These are phyloP conservation scores for Pseudoscleropodium purum DNA, from an alignment of 225 moss, liverwort and hornwort genomes.

Conservation along the genomic window DNA sequence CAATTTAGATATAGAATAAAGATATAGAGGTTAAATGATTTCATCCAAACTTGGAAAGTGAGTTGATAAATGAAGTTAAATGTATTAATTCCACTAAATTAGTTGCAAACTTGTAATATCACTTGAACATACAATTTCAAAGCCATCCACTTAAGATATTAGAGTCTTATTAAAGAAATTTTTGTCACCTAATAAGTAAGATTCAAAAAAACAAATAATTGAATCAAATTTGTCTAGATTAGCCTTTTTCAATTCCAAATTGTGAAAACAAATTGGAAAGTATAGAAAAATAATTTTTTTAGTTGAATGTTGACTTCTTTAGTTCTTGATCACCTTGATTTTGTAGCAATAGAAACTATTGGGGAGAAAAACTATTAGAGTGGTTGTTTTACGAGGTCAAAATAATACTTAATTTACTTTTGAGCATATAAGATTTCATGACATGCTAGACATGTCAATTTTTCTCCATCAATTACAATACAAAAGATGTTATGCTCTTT, in stretches of 20 bases:
- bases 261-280: not conserved
- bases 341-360: not conserved
- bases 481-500: not conserved
- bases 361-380: not conserved
- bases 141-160: fast-evolving
- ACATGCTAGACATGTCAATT: fast-evolving
- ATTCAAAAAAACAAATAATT: not conserved
- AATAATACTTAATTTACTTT: not conserved
- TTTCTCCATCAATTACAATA: not conserved
- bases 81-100: not conserved
- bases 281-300: not conserved
- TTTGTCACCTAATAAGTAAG: not conserved
- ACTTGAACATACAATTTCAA: not conserved
- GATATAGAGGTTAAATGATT: not conserved
- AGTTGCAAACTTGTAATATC: not conserved
- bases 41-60: not conserved
- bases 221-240: no score
- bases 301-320: not conserved
- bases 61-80: not conserved
- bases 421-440: not conserved
- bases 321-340: no score
- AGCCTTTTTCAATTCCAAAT: fast-evolving
- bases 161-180: no score
- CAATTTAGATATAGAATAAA: not conserved
- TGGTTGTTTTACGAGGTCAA: not conserved